Base-by-base conservation (phyloP, 768 basidiomycete species). In the Cyclocybe cylindracea region DNA sequence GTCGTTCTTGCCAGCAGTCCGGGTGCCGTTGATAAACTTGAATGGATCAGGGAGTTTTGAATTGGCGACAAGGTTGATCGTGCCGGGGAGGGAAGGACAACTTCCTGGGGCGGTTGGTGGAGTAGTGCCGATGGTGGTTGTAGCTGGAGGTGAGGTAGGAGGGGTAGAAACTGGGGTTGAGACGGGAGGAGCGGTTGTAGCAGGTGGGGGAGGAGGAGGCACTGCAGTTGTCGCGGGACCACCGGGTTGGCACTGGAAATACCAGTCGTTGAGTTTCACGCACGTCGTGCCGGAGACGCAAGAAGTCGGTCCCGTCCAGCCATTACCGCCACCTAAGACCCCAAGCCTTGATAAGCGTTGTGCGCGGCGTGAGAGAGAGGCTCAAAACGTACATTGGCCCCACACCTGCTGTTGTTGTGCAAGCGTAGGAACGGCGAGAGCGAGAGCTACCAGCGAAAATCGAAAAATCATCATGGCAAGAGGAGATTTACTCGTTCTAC, bases 31-130 rank as follows among this genome's bases (percentile, higher is more conserved):
- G 29, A 72, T 59, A 64, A 81, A 81, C 2, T 69, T 68, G 74
- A 85, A 85, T 1, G 82, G 83, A 58, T 83, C 74, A 7, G 78
- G 79, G 11, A 84, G 73, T 48, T 70, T 73, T 45, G 71, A 50
- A 57, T 76, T 75, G 54, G 69, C 71, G 16, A 49, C 55, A 14
- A 71, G 69, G 18, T 56, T 64, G 24, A 71, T 62, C 13, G 56
- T 70, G 14, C 58, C 48, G 1, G 70, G 71, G 14, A 72, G 61
- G 7, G 62, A 33, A 18, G 71, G 53, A 55, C 72, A 72, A 13
- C 50, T 50, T 10, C 52, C 55, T 24, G 64, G 59, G 33, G 57
- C 39, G 6, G 65, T 32, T 14, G 54, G 46, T 10, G 60, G 51
- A 8, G 66, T 58, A 14, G 60, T 50, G 18, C 48, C 39, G n/a